Evolutionary conservation across 2,329 filamentous ascomycete genomes (phyloP), one percentile per base, ranked within the genome.

Genomic region (Verticillium nubilum): DNA sequence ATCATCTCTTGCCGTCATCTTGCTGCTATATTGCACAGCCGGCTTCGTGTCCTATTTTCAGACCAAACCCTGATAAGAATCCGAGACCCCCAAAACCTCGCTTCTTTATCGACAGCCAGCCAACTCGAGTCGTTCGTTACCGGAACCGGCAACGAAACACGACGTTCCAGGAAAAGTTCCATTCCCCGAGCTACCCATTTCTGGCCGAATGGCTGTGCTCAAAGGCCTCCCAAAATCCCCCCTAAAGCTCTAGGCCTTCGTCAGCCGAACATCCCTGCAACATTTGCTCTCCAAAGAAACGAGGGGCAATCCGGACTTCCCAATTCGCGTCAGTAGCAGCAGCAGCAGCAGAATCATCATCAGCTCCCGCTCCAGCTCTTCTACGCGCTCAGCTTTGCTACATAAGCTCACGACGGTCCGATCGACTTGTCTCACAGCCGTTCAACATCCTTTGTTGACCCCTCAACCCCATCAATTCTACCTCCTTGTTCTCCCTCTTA

Each of bases 121-220:
- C 54, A 6, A n/a, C 35, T 25, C 42, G n/a, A n/a, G n/a, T n/a
- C 23, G 42, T 19, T 47, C 42, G 42, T 47, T 23, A 7, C 42
- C 42, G 42, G n/a, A 47, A 47, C 42, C 29, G 52, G 29, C 27
- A 54, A 29, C 52, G 28, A 33, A 28, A 31, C 28, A 54, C 42
- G 42, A 23, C 42, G 29, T 13, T 13, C 47, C 47, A 26, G 27
- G 53, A 54, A 54, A 27, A 37, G 31, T 19, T 15, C 52, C 15
- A 12, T 28, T 13, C 13, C 7, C n/a, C 42, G n/a, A 23, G 54
- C 29, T 54, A 31, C 25, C 17, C 52, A n/a, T 27, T 19, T 35
- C 33, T 37, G 57, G 59, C 59, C 61, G 61, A 59, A 64, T 64
- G 62, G 62, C 61, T 63, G 62, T 63, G 62, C 60, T 64, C 61